These are phyloP conservation scores for Agaricus blazei DNA, from an alignment of 768 basidiomycete species.

Conservation along the genomic window DNA sequence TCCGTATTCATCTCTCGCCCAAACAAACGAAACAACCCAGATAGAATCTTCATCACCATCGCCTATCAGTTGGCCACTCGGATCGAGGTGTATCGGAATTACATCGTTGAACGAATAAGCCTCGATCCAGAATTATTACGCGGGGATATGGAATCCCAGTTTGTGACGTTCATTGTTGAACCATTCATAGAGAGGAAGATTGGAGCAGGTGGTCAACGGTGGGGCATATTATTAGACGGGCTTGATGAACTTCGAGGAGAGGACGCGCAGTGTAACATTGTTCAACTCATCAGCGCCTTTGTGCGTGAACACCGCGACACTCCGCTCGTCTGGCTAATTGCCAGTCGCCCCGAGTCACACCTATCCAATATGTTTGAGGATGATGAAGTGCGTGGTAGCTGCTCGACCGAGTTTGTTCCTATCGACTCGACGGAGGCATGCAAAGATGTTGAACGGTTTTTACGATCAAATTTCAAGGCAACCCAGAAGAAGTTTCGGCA, in stretches of 20 bases:
- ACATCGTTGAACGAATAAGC: no score
- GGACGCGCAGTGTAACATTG: not conserved
- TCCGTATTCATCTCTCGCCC: conserved; percentile 5
- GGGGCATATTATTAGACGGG: not conserved
- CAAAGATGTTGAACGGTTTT: not conserved
- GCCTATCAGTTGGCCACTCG: not conserved
- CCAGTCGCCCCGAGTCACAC: not conserved
- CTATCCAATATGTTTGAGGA: not conserved
- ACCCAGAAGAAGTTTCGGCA: not conserved
- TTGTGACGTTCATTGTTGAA: not conserved
- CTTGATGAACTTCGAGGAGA: not conserved
- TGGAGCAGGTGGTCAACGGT: not conserved
- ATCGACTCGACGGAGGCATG: not conserved
- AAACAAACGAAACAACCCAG: not conserved
- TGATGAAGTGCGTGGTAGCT: not conserved
- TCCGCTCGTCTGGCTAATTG: not conserved
- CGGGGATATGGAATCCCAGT: no score
- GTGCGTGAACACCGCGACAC: not conserved
- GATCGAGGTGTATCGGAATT: no score
- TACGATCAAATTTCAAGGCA: not conserved
- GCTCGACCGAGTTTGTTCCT: not conserved
- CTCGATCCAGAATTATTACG: no score
- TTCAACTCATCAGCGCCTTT: not conserved
- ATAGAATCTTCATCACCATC: not conserved
- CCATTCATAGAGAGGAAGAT: not conserved